Evolutionary conservation across 176 grass and related monocot genomes (phyloP).

Genomic region (Triticum aestivum): DNA sequence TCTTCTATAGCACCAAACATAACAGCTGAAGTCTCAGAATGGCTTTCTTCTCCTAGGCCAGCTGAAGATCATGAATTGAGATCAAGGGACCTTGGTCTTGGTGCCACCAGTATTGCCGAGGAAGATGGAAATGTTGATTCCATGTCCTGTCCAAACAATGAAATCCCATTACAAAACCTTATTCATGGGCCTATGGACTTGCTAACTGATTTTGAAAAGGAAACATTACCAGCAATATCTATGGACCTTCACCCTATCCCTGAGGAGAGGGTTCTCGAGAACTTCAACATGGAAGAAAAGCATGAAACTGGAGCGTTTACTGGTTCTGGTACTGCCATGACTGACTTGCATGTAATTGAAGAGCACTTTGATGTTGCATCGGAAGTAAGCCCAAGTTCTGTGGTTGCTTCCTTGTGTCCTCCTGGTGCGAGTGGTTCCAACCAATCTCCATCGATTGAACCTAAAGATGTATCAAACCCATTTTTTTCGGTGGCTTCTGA

Average conservation of each 20-base stretch:
- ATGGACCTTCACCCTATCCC: constrained; percentile 74
- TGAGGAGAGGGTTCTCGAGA: constrained; percentile 58
- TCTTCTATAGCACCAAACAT: constrained; percentile 30
- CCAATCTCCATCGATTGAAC: constrained; percentile 28
- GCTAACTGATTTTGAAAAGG: constrained; percentile 32
- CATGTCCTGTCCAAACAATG: constrained; percentile 35
- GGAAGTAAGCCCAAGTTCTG: constrained; percentile 17
- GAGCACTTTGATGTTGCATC: constrained; percentile 45
- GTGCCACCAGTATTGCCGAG: constrained; percentile 21
- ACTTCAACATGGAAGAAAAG: constrained; percentile 39
- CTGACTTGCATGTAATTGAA: constrained; percentile 47
- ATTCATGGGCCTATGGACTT: constrained; percentile 33
- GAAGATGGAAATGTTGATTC: constrained; percentile 30
- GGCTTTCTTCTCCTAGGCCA: constrained; percentile 44
- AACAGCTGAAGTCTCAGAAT: constrained; percentile 35
- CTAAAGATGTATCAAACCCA: constrained; percentile 30
- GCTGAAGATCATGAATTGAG: constrained; percentile 32
- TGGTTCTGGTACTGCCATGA: constrained; percentile 34
- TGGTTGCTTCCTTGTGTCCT: constrained; percentile 16
- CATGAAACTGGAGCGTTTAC: constrained; percentile 27
- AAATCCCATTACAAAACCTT: constrained; percentile 31
- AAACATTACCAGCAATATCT: constrained; percentile 35
- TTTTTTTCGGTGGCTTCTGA: constrained; percentile 30
- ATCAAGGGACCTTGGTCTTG: constrained; percentile 38
- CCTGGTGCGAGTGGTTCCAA: constrained; percentile 26